Conservation (phyloP, 148 eudicot genomes). For the Vaccinium myrtillus region DNA sequence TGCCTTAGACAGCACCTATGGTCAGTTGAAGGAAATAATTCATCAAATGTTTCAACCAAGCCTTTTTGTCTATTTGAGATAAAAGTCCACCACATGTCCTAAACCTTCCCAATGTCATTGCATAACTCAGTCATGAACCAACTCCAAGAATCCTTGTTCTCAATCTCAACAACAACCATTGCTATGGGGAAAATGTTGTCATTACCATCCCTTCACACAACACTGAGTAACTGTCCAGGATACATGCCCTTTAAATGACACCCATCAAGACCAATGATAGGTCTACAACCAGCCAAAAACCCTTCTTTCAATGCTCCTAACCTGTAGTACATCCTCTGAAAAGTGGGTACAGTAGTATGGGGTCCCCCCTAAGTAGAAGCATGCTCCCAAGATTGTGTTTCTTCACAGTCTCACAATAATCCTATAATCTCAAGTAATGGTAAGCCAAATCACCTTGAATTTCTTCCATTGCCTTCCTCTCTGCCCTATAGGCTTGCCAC, state of each 20-base stretch:
- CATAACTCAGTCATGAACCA: too few relatives aligned
- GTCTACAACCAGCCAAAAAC: neutral
- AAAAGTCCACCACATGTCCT: neutral
- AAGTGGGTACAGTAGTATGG: neutral
- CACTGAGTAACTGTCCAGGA: neutral
- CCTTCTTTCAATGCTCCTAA: neutral
- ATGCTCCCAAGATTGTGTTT: too few relatives aligned
- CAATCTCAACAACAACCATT: neutral
- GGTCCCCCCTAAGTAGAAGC: too few relatives aligned
- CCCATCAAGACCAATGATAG: neutral
- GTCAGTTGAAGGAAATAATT: too few relatives aligned
- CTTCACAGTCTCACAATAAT: too few relatives aligned
- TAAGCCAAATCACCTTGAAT: neutral
- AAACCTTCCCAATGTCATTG: neutral
- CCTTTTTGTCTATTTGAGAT: too few relatives aligned
- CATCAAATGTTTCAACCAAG: too few relatives aligned
- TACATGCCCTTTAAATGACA: neutral
- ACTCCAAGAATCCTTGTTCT: neutral
- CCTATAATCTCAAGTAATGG: neutral
- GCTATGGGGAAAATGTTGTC: neutral
- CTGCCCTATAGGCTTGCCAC: neutral
- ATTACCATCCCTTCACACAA: neutral
- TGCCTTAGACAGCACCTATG: neutral
- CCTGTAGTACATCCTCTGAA: neutral
- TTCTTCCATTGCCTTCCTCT: too few relatives aligned